A percentile compares a stretch with the other conserved stretches of the same genome.
phyloP scores from a whole-genome alignment of 208 protist genomes.

The Wallacemonas sp. region DNA sequence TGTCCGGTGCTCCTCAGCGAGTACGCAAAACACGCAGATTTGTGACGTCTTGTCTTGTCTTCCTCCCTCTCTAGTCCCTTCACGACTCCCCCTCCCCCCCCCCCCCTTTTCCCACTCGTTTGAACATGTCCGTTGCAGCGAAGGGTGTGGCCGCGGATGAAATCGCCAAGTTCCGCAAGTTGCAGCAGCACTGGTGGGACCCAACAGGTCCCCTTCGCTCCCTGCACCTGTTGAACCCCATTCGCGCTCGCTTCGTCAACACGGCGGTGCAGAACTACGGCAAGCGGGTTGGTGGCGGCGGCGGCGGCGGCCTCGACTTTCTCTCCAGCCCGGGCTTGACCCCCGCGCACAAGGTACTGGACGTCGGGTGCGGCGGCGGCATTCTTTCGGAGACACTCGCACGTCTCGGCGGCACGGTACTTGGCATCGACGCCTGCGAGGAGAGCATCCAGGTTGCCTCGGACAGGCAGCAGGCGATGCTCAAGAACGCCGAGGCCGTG shows the following conservation, averaged over 20 bases:
- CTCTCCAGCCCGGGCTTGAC: conserved; percentile 28
- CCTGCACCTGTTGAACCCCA: conserved; percentile 92
- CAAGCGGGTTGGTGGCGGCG: conserved; percentile 20
- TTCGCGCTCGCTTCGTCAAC: conserved; percentile 86
- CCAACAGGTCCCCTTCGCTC: conserved; percentile 83
- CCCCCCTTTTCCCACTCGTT: background rate
- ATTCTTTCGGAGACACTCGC: conserved; percentile 89
- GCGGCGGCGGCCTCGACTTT: conserved; percentile 14
- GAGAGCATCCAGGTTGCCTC: conserved; percentile 84
- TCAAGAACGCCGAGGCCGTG: conserved; percentile 9
- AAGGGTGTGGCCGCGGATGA: conserved; percentile 62
- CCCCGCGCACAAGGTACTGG: conserved; percentile 66
- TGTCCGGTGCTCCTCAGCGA: too few relatives aligned
- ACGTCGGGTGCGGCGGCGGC: conserved; percentile 93
- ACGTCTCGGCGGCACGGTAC: conserved; percentile 84
- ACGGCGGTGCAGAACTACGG: conserved; percentile 44
- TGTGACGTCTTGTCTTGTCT: conserved; percentile 14
- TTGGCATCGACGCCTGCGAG: conserved; percentile 89
- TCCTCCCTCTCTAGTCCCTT: conserved; percentile 20
- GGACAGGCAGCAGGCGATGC: conserved; percentile 30
- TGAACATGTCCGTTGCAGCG: conserved; percentile 11
- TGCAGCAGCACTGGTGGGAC: conserved; percentile 90
- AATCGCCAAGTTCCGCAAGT: conserved; percentile 72
- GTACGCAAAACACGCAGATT: too few relatives aligned
- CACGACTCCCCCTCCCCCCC: too few relatives aligned